Evolutionary conservation across 1,139 yeast genomes (phyloP), one percentile per base, ranked within the genome.

Genomic region (Yamadazyma dendronema): DNA sequence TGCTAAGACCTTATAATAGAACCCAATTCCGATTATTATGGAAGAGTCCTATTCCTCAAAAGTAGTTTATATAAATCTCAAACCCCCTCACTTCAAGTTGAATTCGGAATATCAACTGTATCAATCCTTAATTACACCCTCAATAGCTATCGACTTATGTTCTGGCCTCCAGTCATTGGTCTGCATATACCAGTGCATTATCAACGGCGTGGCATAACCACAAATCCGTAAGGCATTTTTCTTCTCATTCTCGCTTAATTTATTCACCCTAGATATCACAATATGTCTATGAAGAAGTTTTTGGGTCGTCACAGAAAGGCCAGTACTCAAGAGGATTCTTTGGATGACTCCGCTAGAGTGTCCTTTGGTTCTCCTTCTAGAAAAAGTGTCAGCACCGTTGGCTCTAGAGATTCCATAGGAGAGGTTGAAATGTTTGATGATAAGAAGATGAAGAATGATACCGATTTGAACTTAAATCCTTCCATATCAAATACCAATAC

Each of bases 401-500:
- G 61, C 16, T 63, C 71, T 10, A 56, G 57, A 31, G 70, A 62
- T 35, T 61, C 69, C 9, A 48, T 64, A 24, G 50, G 55, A 26
- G 69, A 63, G 15, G 49, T 63, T 21, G 55, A 50, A 32, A 65
- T 67, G 56, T 67, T 67, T 46, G 57, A 41, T 16, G 47, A 42
- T 36, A 45, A 35, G 13, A 40, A 30, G 14, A 48, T 64, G 38
- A 50, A 49, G 33, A 62, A 62, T 43, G 72, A 69, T 44, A 52
- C 57, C 12, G 48, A 45, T 35, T 56, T 69, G 38, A 66, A 66
- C 45, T 44, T 66, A 31, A 68, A 67, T 44, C 76, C 76, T 9
- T 56, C 64, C 4, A 67, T 70, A 32, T 59, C 54, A 57, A 51
- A 51, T 32, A 41, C 48, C 17, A 24, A 14, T 6, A 30, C 21